These are phyloP conservation scores for Nothomitra cinnamomea DNA, from an alignment of 2,329 filamentous ascomycete species.

Conservation along the genomic window DNA sequence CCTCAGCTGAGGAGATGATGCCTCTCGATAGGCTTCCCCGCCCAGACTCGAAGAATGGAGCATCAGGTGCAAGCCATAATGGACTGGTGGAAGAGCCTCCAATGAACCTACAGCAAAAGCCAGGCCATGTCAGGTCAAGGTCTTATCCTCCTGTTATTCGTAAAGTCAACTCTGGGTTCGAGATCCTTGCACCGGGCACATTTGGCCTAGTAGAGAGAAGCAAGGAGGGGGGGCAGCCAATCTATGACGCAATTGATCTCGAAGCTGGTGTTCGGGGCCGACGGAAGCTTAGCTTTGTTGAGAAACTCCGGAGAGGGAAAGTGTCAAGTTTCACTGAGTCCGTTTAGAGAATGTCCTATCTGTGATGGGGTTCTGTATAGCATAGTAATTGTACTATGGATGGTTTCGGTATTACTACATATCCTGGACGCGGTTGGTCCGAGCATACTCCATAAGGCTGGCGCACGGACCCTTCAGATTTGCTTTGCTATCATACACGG, in stretches of 20 bases:
- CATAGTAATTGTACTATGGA: background rate
- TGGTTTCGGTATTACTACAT: no score
- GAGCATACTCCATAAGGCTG: no score
- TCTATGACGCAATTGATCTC: background rate
- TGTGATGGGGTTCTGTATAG: background rate
- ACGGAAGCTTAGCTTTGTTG: background rate
- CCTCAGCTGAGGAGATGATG: no score
- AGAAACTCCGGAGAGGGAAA: background rate
- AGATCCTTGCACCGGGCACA: slow-evolving; percentile 3
- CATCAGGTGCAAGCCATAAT: no score
- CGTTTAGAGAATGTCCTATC: background rate
- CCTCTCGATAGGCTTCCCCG: no score
- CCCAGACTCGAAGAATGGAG: no score
- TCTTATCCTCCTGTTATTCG: background rate
- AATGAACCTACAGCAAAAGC: background rate
- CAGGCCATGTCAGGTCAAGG: background rate
- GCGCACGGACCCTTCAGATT: no score
- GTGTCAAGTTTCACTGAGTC: slow-evolving; percentile 1
- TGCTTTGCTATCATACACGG: no score
- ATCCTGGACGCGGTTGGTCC: no score
- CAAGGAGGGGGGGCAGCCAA: background rate
- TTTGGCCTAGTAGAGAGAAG: background rate
- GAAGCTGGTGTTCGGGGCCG: background rate
- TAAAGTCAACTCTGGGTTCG: slow-evolving; percentile 3
- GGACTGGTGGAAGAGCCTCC: background rate